Evolutionary conservation across 352 stramenopile species (phyloP).

Genomic region (Pythium vanterpoolii): DNA sequence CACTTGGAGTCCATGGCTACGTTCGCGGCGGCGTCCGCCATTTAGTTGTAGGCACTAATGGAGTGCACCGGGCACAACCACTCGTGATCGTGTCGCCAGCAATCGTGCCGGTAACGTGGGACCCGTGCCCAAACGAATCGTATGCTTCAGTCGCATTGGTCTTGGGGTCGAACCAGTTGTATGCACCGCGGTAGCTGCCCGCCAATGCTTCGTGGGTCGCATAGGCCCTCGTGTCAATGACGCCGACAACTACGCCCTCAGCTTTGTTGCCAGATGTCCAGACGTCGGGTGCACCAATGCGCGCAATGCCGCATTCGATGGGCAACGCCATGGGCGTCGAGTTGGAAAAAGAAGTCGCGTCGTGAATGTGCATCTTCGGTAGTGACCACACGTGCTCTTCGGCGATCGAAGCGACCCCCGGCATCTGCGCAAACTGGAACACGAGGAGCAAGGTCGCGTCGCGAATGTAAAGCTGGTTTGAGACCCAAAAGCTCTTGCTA

Average conservation of each 20-base stretch:
- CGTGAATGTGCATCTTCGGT: too few relatives aligned
- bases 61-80: conserved; percentile 18
- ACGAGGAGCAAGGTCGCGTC: conserved; percentile 23
- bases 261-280: conserved; percentile 25
- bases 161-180: conserved; percentile 28
- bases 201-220: conserved; percentile 21
- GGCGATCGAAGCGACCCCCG: conserved; percentile 1
- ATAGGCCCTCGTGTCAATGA: conserved; percentile 32
- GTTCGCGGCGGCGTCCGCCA: conserved; percentile 16
- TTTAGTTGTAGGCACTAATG: conserved; percentile 21
- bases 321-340: too few relatives aligned
- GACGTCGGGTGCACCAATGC: conserved; percentile 17
- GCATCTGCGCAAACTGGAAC: conserved; percentile 10
- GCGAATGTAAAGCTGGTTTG: conserved; percentile 35
- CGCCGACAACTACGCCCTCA: conserved; percentile 23
- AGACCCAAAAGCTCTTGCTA: conserved; percentile 32
- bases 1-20: background rate
- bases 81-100: conserved; percentile 8
- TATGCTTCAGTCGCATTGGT: conserved; percentile 16
- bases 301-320: conserved; percentile 20
- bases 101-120: conserved; percentile 19
- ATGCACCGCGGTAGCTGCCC: conserved; percentile 9
- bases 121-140: conserved; percentile 26
- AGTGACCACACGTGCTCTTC: conserved; percentile 11
- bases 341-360: too few relatives aligned